Evolutionary conservation across 1,284 basidiomycete genomes (phyloP), one percentile per base, ranked within the genome.

Genomic region (Cryptococcus sp.): DNA sequence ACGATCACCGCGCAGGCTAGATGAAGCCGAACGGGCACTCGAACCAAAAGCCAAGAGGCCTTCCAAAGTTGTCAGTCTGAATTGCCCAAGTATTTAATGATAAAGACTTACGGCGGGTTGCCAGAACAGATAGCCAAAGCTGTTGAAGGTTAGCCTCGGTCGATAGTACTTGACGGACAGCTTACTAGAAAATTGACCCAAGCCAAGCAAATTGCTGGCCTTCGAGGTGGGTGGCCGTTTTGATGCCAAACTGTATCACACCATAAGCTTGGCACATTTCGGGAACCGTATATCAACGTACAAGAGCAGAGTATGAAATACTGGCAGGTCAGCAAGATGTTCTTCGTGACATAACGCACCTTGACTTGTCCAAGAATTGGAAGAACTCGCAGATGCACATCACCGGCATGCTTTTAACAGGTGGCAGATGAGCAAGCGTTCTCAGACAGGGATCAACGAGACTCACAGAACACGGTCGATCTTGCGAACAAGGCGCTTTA

Each of bases 161-260:
- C 19, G 17, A n/a, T 27, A 11, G 20, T 5, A 42, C 19, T 15
- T 10, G 1, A 23, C 25, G 8, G 39, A 5, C n/a, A n/a, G 25
- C 41, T 47, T 7, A 52, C 55, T 57, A 40, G 38, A 53, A 53
- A 20, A 53, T 43, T 3, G 30, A 40, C 41, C 58, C 58, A 4
- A 60, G 45, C 58, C 58, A 60, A 7, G 58, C 57, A 22, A 57
- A 60, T 23, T 60, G 43, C 39, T 60, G 58, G 1, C 57, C 57
- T 23, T 45, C 47, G 38, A 59, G 52, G 27, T 52, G 20, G 19
- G 47, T 55, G 11, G 45, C 52, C 16, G 47, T 50, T 17, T 22
- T 41, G 53, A 54, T 54, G 20, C 45, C 45, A 35, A 54, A 47
- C 43, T 35, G 39, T n/a, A 22, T 46, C 30, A 35, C 10, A 35